Evolutionary conservation across 1,284 basidiomycete species (phyloP), one percentile per base, ranked within the genome.

Genomic region (Rhodotorula sp.): DNA sequence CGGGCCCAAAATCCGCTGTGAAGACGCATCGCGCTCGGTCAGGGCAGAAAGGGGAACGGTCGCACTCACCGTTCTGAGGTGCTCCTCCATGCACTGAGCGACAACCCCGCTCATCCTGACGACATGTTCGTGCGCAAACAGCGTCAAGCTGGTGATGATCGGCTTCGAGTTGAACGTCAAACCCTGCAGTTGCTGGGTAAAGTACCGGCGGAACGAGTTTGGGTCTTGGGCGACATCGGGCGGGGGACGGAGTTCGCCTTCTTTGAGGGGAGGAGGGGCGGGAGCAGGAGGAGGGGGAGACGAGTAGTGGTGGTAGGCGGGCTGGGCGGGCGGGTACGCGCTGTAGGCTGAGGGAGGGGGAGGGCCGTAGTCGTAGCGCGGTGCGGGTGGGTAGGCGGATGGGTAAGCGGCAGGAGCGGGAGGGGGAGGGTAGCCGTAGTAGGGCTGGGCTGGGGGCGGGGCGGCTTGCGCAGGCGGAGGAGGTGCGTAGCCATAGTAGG

Each of bases 111-210:
- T 88, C 82, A 89, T 83, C 85, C 79, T 74, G 71, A 90, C 87
- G 64, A 87, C 84, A 79, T 90, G 89, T 70, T 95, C 90, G 83
- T 93, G 90, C 47, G 96, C 94, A 77, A 93, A 87, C 84, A 95
- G 87, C 39, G 95, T 98, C n/a, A 99, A 83, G 72, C 87, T 87
- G 82, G 95, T 94, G 77, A 99, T 99, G 75, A 97, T 89, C 22
- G 93, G 91, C 79, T 94, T 90, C 75, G 94, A 96, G 82, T 99
- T 99, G 84, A 95, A 89, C 53, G 89, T 94, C 72, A 99, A 88
- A 76, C 90, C 87, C 77, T 87, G 84, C 68, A 98, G 87, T 69
- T 92, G 89, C 59, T 84, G 81, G 73, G 86, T 62, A 74, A 80
- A 82, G 80, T 79, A 81, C 59, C 71, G 70, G 75, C 91, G 89